phyloP scores from a whole-genome alignment of 2,329 filamentous ascomycete genomes.

The Aphanoascus verrucosus region DNA sequence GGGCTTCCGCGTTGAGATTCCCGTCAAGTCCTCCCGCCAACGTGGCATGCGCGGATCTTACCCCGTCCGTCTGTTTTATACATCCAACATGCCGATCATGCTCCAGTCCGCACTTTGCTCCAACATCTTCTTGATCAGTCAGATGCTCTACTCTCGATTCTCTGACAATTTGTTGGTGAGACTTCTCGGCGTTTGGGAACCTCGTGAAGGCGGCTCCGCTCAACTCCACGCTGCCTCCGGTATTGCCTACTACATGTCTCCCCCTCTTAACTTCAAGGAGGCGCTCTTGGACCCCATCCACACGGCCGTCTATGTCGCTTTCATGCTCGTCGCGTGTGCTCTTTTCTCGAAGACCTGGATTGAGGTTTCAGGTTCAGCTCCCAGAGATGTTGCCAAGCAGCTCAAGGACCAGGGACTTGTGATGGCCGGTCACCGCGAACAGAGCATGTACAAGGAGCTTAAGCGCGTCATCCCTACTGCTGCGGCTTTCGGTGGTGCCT shows the following conservation, averaged over 20 bases:
- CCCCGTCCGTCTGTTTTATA: conserved; percentile 98
- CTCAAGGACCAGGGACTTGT: conserved; percentile 99
- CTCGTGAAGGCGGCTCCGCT: conserved; percentile 75
- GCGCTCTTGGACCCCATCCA: conserved; percentile 94
- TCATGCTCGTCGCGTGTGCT: conserved; percentile 96
- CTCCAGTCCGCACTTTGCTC: conserved; percentile 95
- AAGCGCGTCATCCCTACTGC: conserved; percentile 99
- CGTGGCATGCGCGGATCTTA: conserved; percentile 97
- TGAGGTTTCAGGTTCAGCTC: conserved; percentile 94
- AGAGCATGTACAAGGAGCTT: conserved; percentile 99
- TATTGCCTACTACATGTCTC: conserved; percentile 99
- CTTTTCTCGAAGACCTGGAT: conserved; percentile 99
- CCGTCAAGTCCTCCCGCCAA: conserved; percentile 98
- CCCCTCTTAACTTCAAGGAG: conserved; percentile 93
- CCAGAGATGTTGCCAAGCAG: conserved; percentile 97
- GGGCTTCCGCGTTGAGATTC: conserved; percentile 99
- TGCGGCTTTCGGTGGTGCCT: conserved; percentile 95
- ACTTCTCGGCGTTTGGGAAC: conserved; percentile 96
- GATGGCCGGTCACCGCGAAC: conserved; percentile 98
- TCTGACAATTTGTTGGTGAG: conserved; percentile 97
- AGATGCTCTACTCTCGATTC: conserved; percentile 99
- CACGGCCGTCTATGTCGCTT: conserved; percentile 86
- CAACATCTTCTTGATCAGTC: conserved; percentile 97
- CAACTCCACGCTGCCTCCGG: conserved; percentile 90
- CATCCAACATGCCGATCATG: conserved; percentile 99